phyloP scores from a whole-genome alignment of 2,329 filamentous ascomycete genomes.

The Penicillium sp. region DNA sequence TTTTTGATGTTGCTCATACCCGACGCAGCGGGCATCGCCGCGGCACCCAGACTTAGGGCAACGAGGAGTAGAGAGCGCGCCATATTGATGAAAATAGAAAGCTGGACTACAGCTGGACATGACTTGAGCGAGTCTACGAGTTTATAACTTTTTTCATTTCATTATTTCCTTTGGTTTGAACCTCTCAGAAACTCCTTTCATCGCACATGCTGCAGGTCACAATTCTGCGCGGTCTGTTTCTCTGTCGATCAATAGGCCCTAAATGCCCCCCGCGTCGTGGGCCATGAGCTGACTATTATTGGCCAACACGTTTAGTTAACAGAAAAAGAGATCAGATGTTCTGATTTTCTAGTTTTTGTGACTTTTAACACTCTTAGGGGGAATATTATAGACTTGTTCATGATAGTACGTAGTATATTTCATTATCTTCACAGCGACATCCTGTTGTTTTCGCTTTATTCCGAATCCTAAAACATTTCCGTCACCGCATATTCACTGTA shows the following conservation, averaged over 20 bases:
- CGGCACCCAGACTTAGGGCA: constrained; percentile 7
- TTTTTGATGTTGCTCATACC: constrained; percentile 44
- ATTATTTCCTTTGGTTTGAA: not conserved
- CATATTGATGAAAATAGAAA: not conserved
- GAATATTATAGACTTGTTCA: too few relatives aligned
- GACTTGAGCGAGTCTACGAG: not conserved
- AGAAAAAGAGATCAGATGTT: too few relatives aligned
- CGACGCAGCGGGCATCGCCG: constrained; percentile 6
- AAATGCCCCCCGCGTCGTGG: constrained; percentile 2
- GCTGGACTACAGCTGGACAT: too few relatives aligned
- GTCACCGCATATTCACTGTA: too few relatives aligned
- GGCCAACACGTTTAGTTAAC: not conserved
- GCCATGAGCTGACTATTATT: constrained; percentile 1
- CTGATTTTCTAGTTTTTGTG: too few relatives aligned
- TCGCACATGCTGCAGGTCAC: constrained; percentile 3
- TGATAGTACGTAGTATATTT: too few relatives aligned
- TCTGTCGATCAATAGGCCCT: not conserved
- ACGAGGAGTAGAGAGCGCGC: constrained; percentile 2
- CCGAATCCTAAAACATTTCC: too few relatives aligned
- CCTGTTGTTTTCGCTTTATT: too few relatives aligned
- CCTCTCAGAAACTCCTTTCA: not conserved
- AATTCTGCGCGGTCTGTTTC: not conserved
- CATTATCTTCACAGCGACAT: too few relatives aligned
- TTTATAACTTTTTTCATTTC: not conserved
- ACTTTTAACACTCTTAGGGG: too few relatives aligned